Evolutionary conservation across 192 early-diverging fungal species (phyloP).

Genomic region (Allomyces javanicus): DNA sequence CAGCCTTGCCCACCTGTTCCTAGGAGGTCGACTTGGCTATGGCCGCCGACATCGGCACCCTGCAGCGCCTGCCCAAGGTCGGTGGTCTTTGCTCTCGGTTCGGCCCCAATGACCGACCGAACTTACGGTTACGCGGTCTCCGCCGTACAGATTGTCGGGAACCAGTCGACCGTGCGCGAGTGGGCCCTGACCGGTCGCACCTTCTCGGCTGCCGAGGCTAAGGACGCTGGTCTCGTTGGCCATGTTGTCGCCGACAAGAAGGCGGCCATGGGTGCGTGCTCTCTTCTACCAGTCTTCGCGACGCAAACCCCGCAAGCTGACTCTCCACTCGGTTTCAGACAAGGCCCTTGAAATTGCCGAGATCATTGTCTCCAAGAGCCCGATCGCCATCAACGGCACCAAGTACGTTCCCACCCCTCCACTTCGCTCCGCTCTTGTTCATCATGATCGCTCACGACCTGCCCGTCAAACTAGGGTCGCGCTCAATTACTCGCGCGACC

Average conservation of each 20-base stretch:
- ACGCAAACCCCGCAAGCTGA: background rate
- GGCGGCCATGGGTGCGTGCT: conserved; percentile 12
- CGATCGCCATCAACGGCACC: conserved; percentile 64
- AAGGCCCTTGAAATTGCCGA: conserved; percentile 47
- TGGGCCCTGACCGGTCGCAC: conserved; percentile 63
- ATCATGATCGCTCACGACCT: background rate
- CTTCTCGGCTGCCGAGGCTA: conserved; percentile 42
- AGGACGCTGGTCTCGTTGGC: conserved; percentile 35
- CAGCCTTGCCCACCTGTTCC: background rate
- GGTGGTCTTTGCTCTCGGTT: conserved; percentile 26
- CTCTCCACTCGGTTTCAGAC: conserved; percentile 14
- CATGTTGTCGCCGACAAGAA: conserved; percentile 16
- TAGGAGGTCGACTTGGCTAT: conserved; percentile 81
- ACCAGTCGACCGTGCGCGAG: conserved; percentile 77
- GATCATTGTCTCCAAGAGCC: conserved; percentile 70
- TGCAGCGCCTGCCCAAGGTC: conserved; percentile 88
- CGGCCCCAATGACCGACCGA: background rate
- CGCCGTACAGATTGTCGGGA: conserved; percentile 8
- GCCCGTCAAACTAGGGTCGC: conserved; percentile 23
- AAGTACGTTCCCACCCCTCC: conserved; percentile 33
- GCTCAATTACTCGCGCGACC: conserved; percentile 82
- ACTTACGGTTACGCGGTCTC: background rate
- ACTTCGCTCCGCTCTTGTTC: background rate
- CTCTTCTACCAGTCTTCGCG: background rate
- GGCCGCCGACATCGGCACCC: conserved; percentile 80